Base-by-base conservation (phyloP, 2,329 filamentous ascomycete genomes). In the Tolypocladium tundrense region DNA sequence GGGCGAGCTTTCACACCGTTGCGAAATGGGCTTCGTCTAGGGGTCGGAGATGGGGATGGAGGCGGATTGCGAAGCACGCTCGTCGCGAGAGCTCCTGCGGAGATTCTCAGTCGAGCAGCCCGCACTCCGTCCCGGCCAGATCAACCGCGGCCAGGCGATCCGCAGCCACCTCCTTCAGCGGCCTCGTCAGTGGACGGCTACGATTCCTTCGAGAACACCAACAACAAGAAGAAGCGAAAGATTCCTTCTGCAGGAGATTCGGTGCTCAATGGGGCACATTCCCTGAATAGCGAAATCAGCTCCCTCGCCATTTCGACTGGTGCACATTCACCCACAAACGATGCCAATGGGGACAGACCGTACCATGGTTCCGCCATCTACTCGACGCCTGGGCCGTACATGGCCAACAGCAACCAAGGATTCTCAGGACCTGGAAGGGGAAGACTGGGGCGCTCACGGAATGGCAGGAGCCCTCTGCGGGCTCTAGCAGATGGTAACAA, bases 191-290 rank as follows among this genome's bases (percentile, higher is more conserved):
- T 84, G 13, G 93, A 97, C 70, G 91, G 92, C 16, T 97, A 97
- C 71, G 94, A 99, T 72, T 94, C 91, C 8, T 96, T 97, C 67
- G 94, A 99, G 73, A 97, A 97, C 67, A 96, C 91, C 41, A 97
- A 96, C 72, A 99, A 99, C 71, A 99, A 99, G 75, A 99, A 97
- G 78, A 97, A 99, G 74, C 84, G 94, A 64, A 99, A 99, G 75
- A 97, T 99, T 42, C 94, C 94, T 0, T 91, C 91, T 0, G 91
- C 90, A 11, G 88, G 90, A 21, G 88, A 90, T 66, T 79, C 85
- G 16, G 82, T 72, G 4, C 64, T 79, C 24, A 76, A 74, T 55
- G 72, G 73, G 3, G 67, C 70, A 8, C 78, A 81, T 60, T 64
- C 61, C 16, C 59, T 71, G 19, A 67, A 66, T 43, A 64, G 61